Conservation (phyloP, 164 flowering plant genomes). For the Tinospora cordifolia region DNA sequence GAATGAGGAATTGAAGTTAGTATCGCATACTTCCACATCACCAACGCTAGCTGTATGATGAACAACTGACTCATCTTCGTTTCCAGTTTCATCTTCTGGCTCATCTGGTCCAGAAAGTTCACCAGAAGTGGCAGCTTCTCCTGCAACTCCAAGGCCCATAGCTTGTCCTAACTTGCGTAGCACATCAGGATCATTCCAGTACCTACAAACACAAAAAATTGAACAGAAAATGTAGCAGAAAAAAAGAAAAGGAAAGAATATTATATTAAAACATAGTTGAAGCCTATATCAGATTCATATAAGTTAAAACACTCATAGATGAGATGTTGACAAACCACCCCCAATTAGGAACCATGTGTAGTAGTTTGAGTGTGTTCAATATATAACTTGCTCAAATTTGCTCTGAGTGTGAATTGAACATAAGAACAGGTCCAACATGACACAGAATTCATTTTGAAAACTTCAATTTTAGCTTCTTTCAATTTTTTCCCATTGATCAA, state of each 20-base stretch:
- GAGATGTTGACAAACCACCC: neutral
- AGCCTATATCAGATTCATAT: too few species aligned
- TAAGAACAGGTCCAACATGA: too few species aligned
- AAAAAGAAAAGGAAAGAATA: neutral
- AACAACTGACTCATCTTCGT: constrained; percentile 80
- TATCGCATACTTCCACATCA: constrained; percentile 64
- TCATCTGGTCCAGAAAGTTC: constrained; percentile 49
- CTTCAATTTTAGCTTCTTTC: too few species aligned
- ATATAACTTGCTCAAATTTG: too few species aligned
- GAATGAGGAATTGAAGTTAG: neutral
- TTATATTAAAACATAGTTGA: neutral
- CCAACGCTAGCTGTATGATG: constrained; percentile 91
- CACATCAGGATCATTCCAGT: constrained; percentile 96
- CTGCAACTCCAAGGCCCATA: constrained; percentile 72
- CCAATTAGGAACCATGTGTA: too few species aligned
- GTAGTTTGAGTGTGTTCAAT: too few species aligned
- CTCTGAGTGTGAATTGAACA: too few species aligned
- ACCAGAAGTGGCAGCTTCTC: constrained; percentile 52
- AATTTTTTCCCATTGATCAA: too few species aligned
- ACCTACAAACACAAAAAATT: constrained; percentile 33
- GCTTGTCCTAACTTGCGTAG: constrained; percentile 84
- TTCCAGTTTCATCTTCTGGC: constrained; percentile 46
- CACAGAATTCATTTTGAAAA: too few species aligned
- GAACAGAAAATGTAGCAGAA: neutral
- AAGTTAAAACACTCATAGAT: too few species aligned